Conservation (phyloP, 257 asterid species). For the Oldenlandia corymbosa region DNA sequence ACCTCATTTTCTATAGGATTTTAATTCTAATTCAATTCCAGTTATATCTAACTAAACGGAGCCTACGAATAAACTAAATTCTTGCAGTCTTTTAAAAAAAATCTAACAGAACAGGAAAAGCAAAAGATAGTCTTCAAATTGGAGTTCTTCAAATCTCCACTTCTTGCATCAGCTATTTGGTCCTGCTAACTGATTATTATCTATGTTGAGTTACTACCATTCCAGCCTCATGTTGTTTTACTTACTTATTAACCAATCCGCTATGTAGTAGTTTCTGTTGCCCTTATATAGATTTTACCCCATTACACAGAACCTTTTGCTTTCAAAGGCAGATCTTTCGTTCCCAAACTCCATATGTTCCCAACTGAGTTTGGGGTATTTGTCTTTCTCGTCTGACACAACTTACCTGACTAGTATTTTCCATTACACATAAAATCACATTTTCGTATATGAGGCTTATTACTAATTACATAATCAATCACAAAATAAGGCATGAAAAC, state of each 20-base stretch:
- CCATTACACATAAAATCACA: too few relatives aligned
- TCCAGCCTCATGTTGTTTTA: not conserved
- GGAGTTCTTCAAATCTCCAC: not conserved
- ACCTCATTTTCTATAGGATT: too few relatives aligned
- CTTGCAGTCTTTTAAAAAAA: too few relatives aligned
- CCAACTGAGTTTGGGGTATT: not conserved
- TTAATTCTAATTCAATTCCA: too few relatives aligned
- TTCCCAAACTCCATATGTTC: not conserved
- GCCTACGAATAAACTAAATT: too few relatives aligned
- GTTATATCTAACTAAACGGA: too few relatives aligned
- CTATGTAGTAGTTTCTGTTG: not conserved
- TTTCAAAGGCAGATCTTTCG: not conserved
- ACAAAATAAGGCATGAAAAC: not conserved
- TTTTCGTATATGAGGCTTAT: too few relatives aligned
- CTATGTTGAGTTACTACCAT: not conserved
- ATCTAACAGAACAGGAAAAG: not conserved
- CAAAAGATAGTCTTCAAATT: not conserved
- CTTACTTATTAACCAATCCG: not conserved
- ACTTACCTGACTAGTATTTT: too few relatives aligned
- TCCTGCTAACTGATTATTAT: not conserved
- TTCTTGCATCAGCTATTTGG: not conserved
- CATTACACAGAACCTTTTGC: not conserved
- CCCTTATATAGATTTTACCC: not conserved
- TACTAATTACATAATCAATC: not conserved
- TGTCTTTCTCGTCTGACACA: too few relatives aligned